These are phyloP conservation scores for Solanum tarijense DNA, from an alignment of 257 asterid species.

Conservation along the genomic window DNA sequence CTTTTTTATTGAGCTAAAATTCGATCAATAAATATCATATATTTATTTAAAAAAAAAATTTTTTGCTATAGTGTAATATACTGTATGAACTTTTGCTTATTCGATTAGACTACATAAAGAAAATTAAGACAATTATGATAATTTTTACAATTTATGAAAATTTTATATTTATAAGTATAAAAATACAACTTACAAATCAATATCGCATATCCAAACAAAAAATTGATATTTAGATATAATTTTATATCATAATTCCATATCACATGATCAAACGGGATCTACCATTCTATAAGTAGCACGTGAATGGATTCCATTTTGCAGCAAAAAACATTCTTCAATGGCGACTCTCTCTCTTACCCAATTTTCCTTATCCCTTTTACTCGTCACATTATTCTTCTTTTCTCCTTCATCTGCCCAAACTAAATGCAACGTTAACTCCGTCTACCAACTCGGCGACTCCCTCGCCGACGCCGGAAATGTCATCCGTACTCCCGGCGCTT, in stretches of 20 bases:
- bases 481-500: background rate
- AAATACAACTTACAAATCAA: no score
- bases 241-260: no score
- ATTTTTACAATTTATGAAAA: no score
- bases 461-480: conserved; percentile 4
- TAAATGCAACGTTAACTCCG: background rate
- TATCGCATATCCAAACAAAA: fast-evolving
- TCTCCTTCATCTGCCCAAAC: background rate
- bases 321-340: background rate
- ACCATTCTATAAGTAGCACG: background rate
- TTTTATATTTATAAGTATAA: no score
- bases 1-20: no score
- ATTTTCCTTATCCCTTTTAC: background rate
- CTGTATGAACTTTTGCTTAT: no score
- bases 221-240: fast-evolving
- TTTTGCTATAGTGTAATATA: no score
- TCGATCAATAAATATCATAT: no score
- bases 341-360: background rate
- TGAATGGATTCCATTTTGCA: background rate
- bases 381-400: background rate
- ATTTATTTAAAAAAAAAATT: no score
- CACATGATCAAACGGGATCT: fast-evolving
- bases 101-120: no score
- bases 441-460: conserved; percentile 1
- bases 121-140: no score